Conservation (phyloP, 441 rosid genomes). For the Monsonia emarginata region DNA sequence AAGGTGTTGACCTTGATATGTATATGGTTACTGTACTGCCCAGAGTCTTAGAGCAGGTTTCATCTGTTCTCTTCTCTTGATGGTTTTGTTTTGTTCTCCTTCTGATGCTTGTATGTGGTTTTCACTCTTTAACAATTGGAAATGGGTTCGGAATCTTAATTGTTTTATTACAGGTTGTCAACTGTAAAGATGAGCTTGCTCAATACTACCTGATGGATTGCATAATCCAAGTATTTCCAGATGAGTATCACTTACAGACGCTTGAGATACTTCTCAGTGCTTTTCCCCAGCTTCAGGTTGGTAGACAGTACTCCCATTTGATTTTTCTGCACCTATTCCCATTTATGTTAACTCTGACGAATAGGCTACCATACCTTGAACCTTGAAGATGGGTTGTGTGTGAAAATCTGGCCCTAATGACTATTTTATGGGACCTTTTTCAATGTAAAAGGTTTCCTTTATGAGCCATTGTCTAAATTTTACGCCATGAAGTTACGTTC, state of each 20-base stretch:
- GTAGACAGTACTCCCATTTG: constrained; percentile 2
- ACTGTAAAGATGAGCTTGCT: constrained; percentile 92
- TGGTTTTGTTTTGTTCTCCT: not conserved
- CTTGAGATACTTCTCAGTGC: constrained; percentile 85
- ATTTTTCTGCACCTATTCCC: not conserved
- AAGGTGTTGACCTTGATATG: constrained; percentile 67
- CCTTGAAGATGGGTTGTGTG: not conserved
- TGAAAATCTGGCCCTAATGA: not conserved
- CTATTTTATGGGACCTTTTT: not conserved
- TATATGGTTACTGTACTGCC: constrained; percentile 72
- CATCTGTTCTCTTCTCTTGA: constrained; percentile 7
- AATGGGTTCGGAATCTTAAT: constrained; percentile 13
- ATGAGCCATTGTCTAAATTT: not conserved
- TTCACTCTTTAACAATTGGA: constrained; percentile 15
- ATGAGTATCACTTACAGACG: constrained; percentile 96
- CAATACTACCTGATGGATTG: constrained; percentile 93
- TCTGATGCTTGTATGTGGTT: constrained; percentile 19
- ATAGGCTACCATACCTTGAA: not conserved
- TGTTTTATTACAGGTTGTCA: constrained; percentile 59
- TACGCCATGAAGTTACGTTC: not conserved
- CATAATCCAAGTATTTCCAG: constrained; percentile 97
- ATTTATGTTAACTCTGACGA: not conserved
- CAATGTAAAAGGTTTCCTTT: not conserved
- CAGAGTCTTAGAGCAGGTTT: constrained; percentile 66
- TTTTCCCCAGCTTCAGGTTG: constrained; percentile 94